These are phyloP conservation scores for Suillus spraguei DNA, from an alignment of 768 basidiomycete genomes.

Conservation along the genomic window DNA sequence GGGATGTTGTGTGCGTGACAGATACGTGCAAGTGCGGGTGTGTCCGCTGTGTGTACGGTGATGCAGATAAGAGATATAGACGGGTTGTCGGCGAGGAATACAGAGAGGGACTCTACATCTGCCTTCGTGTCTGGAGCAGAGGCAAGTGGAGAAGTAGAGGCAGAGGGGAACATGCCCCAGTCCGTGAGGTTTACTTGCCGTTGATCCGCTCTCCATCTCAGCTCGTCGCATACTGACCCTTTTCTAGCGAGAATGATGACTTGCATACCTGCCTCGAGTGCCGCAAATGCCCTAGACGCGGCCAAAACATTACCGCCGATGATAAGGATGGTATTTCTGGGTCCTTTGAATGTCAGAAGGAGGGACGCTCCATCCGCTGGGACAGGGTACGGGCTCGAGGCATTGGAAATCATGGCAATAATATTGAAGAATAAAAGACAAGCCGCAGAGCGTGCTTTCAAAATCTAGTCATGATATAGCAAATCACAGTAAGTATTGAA, in stretches of 20 bases:
- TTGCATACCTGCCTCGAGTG: slow-evolving; percentile 75
- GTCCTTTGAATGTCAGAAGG: slow-evolving; percentile 72
- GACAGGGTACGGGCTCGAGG: slow-evolving; percentile 37
- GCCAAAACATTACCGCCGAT: slow-evolving; percentile 81
- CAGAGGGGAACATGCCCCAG: slow-evolving; percentile 47
- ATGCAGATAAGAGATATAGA: slow-evolving; percentile 67
- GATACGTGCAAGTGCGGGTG: slow-evolving; percentile 54
- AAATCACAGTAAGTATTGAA: not conserved
- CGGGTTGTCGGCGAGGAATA: slow-evolving; percentile 40
- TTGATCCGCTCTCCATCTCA: slow-evolving; percentile 61
- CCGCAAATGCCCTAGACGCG: slow-evolving; percentile 79
- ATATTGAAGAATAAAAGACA: slow-evolving; percentile 3
- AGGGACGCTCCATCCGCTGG: slow-evolving; percentile 71
- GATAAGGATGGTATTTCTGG: slow-evolving; percentile 59
- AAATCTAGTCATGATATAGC: not conserved
- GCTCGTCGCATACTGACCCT: slow-evolving; percentile 70
- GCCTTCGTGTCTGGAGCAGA: slow-evolving; percentile 22
- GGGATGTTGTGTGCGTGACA: slow-evolving; percentile 65
- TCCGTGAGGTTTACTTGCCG: slow-evolving; percentile 62
- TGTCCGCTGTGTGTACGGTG: slow-evolving; percentile 60
- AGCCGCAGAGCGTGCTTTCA: not conserved
- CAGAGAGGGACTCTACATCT: slow-evolving; percentile 50
- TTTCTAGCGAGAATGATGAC: slow-evolving; percentile 67
- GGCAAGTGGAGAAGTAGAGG: slow-evolving; percentile 26
- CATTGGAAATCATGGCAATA: not conserved